Base-by-base conservation (phyloP, 169 alveolate genomes). In the Cryptosporidium meleagridis region DNA sequence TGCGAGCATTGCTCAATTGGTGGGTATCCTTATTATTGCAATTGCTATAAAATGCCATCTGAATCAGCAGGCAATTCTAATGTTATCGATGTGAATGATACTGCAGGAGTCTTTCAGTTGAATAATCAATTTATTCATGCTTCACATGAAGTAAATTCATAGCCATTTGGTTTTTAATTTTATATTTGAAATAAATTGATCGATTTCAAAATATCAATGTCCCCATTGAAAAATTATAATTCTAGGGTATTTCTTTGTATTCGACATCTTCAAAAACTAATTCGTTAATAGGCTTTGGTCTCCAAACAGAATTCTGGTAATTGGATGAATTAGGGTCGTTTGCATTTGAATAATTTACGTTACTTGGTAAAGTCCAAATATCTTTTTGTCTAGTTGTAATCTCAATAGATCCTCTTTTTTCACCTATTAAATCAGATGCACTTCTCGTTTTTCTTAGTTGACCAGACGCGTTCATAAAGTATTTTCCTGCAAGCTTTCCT, bases 351-450 rank as follows among this genome's bases (percentile, higher is more conserved):
- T 53, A 62, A 41, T 67, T 37, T 39, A 80, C 89, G 52, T 80
- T 80, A 21, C 80, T 62, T 14, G 89, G 89, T 1, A 80, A 51
- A 26, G 89, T 80, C 89, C 89, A 80, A 80, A 80, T 80, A 41
- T 80, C 89, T 51, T 80, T 80, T 41, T 80, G 89, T 4, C 21
- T 59, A 18, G 33, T 45, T 29, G n/a, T 58, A 3, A 80, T 37
- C 21, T 80, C 89, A 58, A 80, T 80, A n/a, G 75, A 80, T 44
- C 89, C 75, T 23, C 68, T 58, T 37, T 80, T 80, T 58, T 80
- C 75, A 6, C 69, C 10, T 62, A 62, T 21, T 29, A 80, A 21
- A 62, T 80, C 89, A 1, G 89, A 80, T 61, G 89, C 89, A 23
- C 89, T 80, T 10, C 89, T 39, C 45, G 89, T 80, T 61, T 80